Conservation (phyloP, 2,329 filamentous ascomycete species). For the Daldinia sp. region DNA sequence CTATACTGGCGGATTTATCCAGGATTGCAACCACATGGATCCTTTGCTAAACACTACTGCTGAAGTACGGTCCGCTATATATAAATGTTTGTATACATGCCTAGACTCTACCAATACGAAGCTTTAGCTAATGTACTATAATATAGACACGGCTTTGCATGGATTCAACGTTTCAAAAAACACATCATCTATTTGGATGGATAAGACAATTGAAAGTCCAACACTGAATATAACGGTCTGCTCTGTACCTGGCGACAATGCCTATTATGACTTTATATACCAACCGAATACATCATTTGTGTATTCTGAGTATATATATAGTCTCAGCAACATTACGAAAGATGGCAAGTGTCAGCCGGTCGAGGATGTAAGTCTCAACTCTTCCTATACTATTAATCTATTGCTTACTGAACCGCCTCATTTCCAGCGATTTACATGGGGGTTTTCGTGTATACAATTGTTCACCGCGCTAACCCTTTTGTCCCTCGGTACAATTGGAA, state of each 20-base stretch:
- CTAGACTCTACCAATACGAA: too few relatives aligned
- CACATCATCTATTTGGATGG: conserved; percentile 28
- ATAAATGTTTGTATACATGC: conserved; percentile 24
- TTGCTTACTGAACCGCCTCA: background rate
- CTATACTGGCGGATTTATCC: background rate
- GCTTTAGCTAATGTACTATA: too few relatives aligned
- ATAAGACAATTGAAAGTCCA: conserved; percentile 22
- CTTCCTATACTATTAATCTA: background rate
- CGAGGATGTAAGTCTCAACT: conserved; percentile 31
- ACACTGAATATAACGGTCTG: conserved; percentile 39
- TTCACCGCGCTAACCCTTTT: conserved; percentile 34
- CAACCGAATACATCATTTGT: conserved; percentile 13
- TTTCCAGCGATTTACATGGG: too few relatives aligned
- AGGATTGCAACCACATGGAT: too few relatives aligned
- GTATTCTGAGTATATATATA: conserved; percentile 38
- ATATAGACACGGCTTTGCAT: too few relatives aligned
- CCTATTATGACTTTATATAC: conserved; percentile 7
- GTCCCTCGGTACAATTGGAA: conserved; percentile 42
- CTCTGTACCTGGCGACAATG: background rate
- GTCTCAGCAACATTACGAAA: conserved; percentile 28
- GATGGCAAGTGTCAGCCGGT: conserved; percentile 44
- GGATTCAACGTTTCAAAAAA: conserved; percentile 37
- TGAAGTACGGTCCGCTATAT: background rate
- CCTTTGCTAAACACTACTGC: too few relatives aligned
- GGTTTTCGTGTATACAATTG: conserved; percentile 48